Conservation (phyloP, 2,329 filamentous ascomycete species). For the Paradendryphiella salina region DNA sequence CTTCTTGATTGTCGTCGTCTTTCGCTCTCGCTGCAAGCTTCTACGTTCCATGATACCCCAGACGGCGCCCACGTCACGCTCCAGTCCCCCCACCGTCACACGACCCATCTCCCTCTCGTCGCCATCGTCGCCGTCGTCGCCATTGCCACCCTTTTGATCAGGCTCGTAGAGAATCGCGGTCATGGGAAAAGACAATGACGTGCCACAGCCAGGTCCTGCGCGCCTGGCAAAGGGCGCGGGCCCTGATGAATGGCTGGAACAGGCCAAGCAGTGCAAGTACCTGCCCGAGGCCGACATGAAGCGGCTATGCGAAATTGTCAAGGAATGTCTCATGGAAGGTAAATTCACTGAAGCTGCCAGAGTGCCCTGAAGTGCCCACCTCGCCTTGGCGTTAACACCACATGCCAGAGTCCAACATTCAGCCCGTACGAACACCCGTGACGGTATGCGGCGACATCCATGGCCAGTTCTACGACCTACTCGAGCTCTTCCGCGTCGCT, state of each 20-base stretch:
- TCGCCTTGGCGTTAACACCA: background rate
- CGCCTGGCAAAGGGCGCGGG: slow-evolving; percentile 81
- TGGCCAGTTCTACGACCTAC: slow-evolving; percentile 96
- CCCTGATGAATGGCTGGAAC: slow-evolving; percentile 93
- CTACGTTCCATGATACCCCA: slow-evolving; percentile 25
- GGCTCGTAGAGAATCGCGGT: background rate
- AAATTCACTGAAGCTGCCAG: slow-evolving; percentile 25
- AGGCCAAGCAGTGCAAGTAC: slow-evolving; percentile 96
- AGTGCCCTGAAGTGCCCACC: background rate
- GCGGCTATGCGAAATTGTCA: slow-evolving; percentile 96
- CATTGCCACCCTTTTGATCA: background rate
- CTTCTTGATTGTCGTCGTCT: no score
- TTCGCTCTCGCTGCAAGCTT: slow-evolving; percentile 5
- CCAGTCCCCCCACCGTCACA: slow-evolving; percentile 38
- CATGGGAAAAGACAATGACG: slow-evolving; percentile 59
- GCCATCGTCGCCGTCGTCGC: slow-evolving; percentile 16
- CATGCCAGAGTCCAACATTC: slow-evolving; percentile 87
- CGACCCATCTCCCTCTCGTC: slow-evolving; percentile 18
- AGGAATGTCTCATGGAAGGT: slow-evolving; percentile 99
- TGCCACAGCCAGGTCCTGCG: slow-evolving; percentile 90
- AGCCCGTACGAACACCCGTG: slow-evolving; percentile 94
- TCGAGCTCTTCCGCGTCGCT: slow-evolving; percentile 94
- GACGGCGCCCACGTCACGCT: slow-evolving; percentile 33
- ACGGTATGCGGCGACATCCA: slow-evolving; percentile 98
- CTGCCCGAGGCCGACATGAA: slow-evolving; percentile 97